Conservation (phyloP, 352 stramenopile species). For the Aphanomyces euteiches region DNA sequence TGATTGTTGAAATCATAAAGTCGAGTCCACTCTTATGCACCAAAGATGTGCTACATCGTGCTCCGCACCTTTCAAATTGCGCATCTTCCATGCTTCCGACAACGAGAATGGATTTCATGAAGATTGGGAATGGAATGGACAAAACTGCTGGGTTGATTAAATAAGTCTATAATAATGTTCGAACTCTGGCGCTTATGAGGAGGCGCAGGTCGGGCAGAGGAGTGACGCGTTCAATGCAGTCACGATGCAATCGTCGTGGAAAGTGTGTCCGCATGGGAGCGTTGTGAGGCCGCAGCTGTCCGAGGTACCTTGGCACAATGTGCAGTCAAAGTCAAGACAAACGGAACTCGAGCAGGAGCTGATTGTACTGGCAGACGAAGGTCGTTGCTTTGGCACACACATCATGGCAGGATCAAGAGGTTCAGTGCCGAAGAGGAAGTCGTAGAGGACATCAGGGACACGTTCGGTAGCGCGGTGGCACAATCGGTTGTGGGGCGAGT, state of each 20-base stretch:
- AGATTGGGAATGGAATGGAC: too few relatives aligned
- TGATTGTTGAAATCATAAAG: too few relatives aligned
- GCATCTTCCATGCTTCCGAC: too few relatives aligned
- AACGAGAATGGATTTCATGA: too few relatives aligned
- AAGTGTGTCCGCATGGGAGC: not conserved
- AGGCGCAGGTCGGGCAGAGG: not conserved
- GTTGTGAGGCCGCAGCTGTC: not conserved
- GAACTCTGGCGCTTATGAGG: too few relatives aligned
- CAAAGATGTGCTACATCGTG: too few relatives aligned
- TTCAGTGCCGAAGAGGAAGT: not conserved
- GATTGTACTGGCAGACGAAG: not conserved
- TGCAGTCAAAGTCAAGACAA: not conserved
- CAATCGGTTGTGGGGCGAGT: not conserved
- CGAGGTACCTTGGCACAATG: not conserved
- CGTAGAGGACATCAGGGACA: not conserved
- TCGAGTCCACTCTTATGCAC: too few relatives aligned
- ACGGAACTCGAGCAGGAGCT: not conserved
- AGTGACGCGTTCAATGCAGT: not conserved
- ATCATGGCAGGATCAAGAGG: not conserved
- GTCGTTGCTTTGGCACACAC: not conserved
- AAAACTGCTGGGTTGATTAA: too few relatives aligned
- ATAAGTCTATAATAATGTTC: too few relatives aligned
- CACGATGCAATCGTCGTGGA: not conserved
- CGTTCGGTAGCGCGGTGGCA: constrained; percentile 3
- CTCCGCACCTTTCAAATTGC: too few relatives aligned